Percentiles rank a stretch among this genome's conserved stretches.
Conservation (phyloP, 2,329 filamentous ascomycete genomes). For the Cadophora sp. region DNA sequence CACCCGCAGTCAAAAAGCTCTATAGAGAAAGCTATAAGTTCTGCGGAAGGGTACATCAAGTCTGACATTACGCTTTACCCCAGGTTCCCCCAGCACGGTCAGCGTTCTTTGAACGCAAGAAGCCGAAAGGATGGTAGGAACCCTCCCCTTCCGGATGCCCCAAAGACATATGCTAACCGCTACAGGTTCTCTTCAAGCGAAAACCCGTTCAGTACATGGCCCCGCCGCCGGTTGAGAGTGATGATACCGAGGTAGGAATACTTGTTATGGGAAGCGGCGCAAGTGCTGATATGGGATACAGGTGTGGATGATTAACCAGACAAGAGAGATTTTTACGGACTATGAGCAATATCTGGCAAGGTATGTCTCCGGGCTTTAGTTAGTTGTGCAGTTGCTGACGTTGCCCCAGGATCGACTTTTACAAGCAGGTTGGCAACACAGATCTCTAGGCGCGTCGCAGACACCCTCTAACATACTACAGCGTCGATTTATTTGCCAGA, state of each 20-base stretch:
- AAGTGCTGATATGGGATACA: conserved; percentile 50
- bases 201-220: conserved; percentile 89
- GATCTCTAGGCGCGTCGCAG: conserved; percentile 9
- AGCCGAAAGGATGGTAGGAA: conserved; percentile 41
- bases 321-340: conserved; percentile 85
- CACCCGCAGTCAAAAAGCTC: conserved; percentile 14
- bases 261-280: conserved; percentile 31
- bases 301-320: conserved; percentile 92
- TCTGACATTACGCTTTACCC: conserved; percentile 36
- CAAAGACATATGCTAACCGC: conserved; percentile 18
- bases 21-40: conserved; percentile 20
- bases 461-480: conserved; percentile 39
- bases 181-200: conserved; percentile 90
- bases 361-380: conserved; percentile 56
- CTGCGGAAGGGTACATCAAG: conserved; percentile 32
- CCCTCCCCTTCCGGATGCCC: background rate
- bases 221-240: conserved; percentile 75
- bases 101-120: conserved; percentile 27
- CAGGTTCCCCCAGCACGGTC: conserved; percentile 34
- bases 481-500: conserved; percentile 91
- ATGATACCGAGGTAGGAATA: conserved; percentile 77
- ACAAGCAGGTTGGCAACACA: conserved; percentile 73
- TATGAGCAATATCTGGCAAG: conserved; percentile 89
- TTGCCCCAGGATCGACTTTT: conserved; percentile 80
- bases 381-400: conserved; percentile 41